Base-by-base conservation (phyloP, 148 eudicot genomes). In the Vaccinium vitisidaea region DNA sequence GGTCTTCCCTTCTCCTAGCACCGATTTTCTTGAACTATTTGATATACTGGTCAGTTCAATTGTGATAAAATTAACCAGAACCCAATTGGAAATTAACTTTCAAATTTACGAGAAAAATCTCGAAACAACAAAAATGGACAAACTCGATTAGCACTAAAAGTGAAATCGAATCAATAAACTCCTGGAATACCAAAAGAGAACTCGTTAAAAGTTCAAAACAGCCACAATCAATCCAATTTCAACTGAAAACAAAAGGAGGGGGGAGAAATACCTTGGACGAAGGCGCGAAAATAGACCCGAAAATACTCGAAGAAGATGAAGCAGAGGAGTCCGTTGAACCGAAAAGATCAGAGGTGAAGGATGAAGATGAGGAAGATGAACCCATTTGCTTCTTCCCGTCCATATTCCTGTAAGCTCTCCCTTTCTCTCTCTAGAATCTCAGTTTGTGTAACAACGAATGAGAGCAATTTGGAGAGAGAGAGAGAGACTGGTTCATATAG, bases 301-400 rank as follows among this genome's bases (percentile, higher is more conserved):
- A 90, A 84, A 90, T 77, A 56, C 88, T 82, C 12, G 91, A 88
- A 86, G 90, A 90, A 69, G 90, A 77, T 0, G 92, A 86, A 85
- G 85, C 89, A 75, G 93, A 86, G 39, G 87, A 86, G 39, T 93
- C 94, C 82, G 75, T 91, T 19, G 90, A 82, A 56, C 95, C 98
- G 83, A 94, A 94, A 65, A 94, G 91, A 84, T 93, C 95, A 88
- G 95, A 86, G 82, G 93, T 85, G 46, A 94, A 89, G 19, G 94
- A 90, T 43, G 92, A 84, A 52, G 87, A 43, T 0, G 81, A 59
- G 5, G 88, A 82, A 63, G 91, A 76, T 19, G 88, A 84, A 69
- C 88, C 88, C 25, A 76, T 46, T 86, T 88, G 87, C 86, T 92
- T 92, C 71, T 80, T 88, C 43, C 87, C 89, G 14, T 94, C 93